Evolutionary conservation across 306 rosid species (phyloP).

Genomic region (Myrica gale): DNA sequence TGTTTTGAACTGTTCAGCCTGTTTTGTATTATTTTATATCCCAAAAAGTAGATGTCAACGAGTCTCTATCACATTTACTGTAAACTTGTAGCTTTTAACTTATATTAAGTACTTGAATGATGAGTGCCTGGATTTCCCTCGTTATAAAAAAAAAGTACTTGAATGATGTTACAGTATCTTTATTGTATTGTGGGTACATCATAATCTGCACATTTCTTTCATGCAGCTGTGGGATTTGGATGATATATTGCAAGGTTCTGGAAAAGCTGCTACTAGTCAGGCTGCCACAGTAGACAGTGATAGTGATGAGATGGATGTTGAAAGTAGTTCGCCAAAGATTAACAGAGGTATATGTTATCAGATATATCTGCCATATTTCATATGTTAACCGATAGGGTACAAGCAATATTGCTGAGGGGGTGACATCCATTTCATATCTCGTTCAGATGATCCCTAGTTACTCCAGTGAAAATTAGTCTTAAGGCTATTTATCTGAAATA

Average conservation of each 20-base stretch:
- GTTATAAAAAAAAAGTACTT: neutral
- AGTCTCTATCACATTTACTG: neutral
- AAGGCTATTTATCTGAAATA: too few relatives aligned
- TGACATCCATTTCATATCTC: neutral
- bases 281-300: constrained; percentile 35
- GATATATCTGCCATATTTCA: neutral
- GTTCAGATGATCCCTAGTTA: neutral
- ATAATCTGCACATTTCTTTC: constrained; percentile 5
- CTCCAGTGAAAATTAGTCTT: neutral
- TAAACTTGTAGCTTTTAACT: neutral
- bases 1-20: neutral
- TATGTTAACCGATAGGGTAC: neutral
- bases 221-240: constrained; percentile 80
- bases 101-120: neutral
- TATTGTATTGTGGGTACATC: neutral
- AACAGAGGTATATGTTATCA: constrained; percentile 40
- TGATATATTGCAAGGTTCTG: constrained; percentile 50
- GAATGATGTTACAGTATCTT: neutral
- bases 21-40: neutral
- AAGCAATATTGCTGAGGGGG: neutral
- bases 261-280: constrained; percentile 32
- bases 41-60: neutral
- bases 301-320: constrained; percentile 61
- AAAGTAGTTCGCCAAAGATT: constrained; percentile 31
- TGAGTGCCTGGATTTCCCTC: neutral